Conservation (phyloP, 441 rosid genomes). For the Theobroma grandiflorum region DNA sequence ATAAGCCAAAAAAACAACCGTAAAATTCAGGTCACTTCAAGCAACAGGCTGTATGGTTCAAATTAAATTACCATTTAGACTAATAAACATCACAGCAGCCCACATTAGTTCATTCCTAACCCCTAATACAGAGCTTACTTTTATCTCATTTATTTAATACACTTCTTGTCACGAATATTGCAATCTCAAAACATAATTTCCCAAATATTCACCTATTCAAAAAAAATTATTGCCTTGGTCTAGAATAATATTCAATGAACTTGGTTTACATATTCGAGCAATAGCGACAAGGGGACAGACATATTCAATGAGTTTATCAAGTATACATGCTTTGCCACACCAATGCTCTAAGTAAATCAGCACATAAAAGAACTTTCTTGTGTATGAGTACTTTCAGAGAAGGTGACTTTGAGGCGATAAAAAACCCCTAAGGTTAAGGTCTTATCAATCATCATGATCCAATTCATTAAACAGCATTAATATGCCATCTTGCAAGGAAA, state of each 20-base stretch:
- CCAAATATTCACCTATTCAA: background rate
- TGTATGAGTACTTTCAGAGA: background rate
- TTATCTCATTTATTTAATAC: background rate
- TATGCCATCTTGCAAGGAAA: background rate
- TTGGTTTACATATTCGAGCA: conserved; percentile 2
- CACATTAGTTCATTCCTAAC: background rate
- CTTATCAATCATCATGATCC: background rate
- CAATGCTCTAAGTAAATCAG: background rate
- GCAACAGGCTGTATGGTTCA: background rate
- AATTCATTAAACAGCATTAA: conserved; percentile 15
- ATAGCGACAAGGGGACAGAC: background rate
- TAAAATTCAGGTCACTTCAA: background rate
- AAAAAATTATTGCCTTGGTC: background rate
- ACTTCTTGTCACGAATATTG: background rate
- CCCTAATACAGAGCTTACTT: background rate
- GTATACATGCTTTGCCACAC: background rate
- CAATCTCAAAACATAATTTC: conserved; percentile 10
- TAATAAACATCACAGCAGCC: background rate
- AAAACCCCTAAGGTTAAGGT: background rate
- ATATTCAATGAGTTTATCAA: background rate
- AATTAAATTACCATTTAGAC: background rate
- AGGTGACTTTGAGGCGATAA: background rate
- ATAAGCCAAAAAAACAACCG: background rate
- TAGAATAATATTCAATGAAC: background rate
- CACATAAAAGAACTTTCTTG: background rate